A percentile compares a stretch with the other conserved stretches of the same genome.
Conservation (phyloP, 108 stramenopile species). For the Heterococcus sp. region DNA sequence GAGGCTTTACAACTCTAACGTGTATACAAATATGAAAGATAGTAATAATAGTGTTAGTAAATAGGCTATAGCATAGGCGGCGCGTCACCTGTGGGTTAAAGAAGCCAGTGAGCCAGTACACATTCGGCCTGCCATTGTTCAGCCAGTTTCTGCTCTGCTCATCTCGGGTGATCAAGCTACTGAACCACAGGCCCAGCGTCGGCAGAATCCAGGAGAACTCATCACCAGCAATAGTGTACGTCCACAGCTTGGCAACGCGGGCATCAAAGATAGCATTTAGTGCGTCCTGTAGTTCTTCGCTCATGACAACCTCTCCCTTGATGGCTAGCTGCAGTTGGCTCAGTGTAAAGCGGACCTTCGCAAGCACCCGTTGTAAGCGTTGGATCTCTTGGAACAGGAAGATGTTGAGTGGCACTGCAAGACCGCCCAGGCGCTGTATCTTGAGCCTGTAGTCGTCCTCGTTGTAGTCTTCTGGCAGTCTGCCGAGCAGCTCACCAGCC, state of each 20-base stretch:
- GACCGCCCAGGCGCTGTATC: conserved; percentile 75
- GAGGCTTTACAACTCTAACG: too few species aligned
- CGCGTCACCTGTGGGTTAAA: conserved; percentile 67
- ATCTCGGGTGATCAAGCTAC: conserved; percentile 70
- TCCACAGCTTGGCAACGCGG: conserved; percentile 70
- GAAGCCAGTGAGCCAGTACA: conserved; percentile 80
- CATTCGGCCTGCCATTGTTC: conserved; percentile 64
- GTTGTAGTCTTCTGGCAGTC: conserved; percentile 76
- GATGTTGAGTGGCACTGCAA: conserved; percentile 75
- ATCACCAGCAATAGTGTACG: conserved; percentile 79
- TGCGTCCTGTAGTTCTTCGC: conserved; percentile 71
- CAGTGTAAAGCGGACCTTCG: conserved; percentile 72
- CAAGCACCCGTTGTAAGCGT: conserved; percentile 71
- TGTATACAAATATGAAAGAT: too few species aligned
- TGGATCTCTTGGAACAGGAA: conserved; percentile 86
- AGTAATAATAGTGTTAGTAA: too few species aligned
- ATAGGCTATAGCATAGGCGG: too few species aligned
- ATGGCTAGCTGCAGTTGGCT: conserved; percentile 76
- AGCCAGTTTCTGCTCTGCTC: conserved; percentile 77
- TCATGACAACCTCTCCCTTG: conserved; percentile 84
- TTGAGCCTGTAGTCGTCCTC: conserved; percentile 78
- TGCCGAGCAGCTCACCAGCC: conserved; percentile 62
- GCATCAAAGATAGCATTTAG: conserved; percentile 74
- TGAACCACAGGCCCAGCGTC: conserved; percentile 78
- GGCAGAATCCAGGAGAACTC: conserved; percentile 81